Percentiles rank a stretch among this genome's conserved stretches.
phyloP scores from a whole-genome alignment of 257 asterid species.

The Galeopsis tetrahit region DNA sequence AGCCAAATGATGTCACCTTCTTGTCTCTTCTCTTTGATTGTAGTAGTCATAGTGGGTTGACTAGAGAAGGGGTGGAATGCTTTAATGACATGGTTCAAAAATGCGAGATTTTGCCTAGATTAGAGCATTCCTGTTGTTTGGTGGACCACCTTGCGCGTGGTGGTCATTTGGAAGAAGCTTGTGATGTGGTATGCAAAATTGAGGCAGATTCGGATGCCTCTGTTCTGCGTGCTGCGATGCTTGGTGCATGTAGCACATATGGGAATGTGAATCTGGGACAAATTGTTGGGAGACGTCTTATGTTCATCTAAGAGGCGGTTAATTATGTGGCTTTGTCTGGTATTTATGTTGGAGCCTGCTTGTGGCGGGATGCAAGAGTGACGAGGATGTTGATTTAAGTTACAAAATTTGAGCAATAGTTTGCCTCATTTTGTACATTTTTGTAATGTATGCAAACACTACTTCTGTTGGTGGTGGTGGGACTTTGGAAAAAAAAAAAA shows the following conservation, averaged over 20 bases:
- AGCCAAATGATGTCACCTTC: slow-evolving; percentile 59
- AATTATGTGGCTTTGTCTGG: slow-evolving; percentile 52
- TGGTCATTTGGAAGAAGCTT: slow-evolving; percentile 52
- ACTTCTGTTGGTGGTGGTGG: no score
- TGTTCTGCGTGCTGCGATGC: slow-evolving; percentile 48
- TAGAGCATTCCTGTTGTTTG: slow-evolving; percentile 55
- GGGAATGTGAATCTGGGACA: slow-evolving; percentile 43
- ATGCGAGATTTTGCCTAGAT: slow-evolving; percentile 43
- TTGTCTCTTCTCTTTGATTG: slow-evolving; percentile 59
- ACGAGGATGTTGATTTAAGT: slow-evolving; percentile 41
- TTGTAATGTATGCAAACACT: no score
- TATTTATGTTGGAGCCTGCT: slow-evolving; percentile 53
- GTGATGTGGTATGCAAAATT: slow-evolving; percentile 36
- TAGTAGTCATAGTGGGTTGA: slow-evolving; percentile 62
- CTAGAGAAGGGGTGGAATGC: slow-evolving; percentile 49
- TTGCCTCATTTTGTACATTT: no score
- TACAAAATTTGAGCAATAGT: no score
- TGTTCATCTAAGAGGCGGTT: slow-evolving; percentile 30
- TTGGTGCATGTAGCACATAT: slow-evolving; percentile 51
- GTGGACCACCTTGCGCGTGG: slow-evolving; percentile 56
- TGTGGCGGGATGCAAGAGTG: slow-evolving; percentile 43
- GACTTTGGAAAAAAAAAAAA: no score
- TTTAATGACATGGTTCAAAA: slow-evolving; percentile 45
- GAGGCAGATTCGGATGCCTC: slow-evolving; percentile 36
- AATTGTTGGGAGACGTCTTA: slow-evolving; percentile 42